phyloP scores from a whole-genome alignment of 2,329 filamentous ascomycete species.

The Aspergillus sp. region DNA sequence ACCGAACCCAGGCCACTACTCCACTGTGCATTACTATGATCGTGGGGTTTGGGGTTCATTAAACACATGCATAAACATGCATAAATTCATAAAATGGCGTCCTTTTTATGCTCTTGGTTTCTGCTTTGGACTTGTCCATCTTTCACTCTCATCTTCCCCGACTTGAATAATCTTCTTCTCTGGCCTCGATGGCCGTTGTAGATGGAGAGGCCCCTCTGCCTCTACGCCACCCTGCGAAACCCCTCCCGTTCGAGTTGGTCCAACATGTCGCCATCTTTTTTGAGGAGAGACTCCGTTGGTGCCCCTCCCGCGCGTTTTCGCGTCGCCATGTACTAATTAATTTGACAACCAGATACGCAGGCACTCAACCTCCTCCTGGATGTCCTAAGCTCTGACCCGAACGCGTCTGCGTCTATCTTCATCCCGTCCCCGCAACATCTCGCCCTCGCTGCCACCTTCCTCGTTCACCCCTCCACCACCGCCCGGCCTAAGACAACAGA shows the following conservation, averaged over 20 bases:
- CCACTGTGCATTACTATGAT: constrained; percentile 21
- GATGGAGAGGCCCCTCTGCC: constrained; percentile 14
- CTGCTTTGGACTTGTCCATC: background rate
- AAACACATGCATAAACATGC: background rate
- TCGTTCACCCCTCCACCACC: constrained; percentile 78
- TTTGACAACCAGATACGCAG: constrained; percentile 47
- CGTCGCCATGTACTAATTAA: constrained; percentile 8
- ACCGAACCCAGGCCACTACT: constrained; percentile 25
- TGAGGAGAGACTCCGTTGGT: constrained; percentile 70
- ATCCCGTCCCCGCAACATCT: constrained; percentile 72
- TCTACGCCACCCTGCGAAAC: constrained; percentile 54
- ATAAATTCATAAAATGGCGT: background rate
- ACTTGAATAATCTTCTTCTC: background rate
- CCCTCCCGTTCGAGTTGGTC: constrained; percentile 63
- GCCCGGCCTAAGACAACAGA: constrained; percentile 66
- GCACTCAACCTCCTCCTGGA: constrained; percentile 64
- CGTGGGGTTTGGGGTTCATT: background rate
- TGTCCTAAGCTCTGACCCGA: constrained; percentile 32
- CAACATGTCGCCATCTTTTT: constrained; percentile 70
- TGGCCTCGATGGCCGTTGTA: constrained; percentile 20
- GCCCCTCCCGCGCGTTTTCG: constrained; percentile 9
- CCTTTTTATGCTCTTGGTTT: background rate
- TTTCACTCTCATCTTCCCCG: background rate
- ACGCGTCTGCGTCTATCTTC: constrained; percentile 51
- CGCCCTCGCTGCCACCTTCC: constrained; percentile 74